Base-by-base conservation (phyloP, 805 yeast genomes). In the Saccharomycopsis malanga region DNA sequence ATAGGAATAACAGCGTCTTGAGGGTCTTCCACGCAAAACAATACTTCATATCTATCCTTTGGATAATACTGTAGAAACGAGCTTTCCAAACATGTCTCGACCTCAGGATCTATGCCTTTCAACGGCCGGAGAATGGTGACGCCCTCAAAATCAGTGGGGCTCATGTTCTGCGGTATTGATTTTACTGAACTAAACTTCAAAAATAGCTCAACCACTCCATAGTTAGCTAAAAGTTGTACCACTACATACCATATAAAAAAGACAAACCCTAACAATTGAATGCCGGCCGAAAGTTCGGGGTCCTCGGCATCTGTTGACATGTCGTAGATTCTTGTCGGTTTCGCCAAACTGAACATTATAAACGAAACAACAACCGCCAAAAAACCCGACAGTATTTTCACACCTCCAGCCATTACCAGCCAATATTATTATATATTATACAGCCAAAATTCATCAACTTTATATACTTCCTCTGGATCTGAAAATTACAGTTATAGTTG, bases 81-180 rank as follows among this genome's bases (percentile, higher is more conserved):
- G 24, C 84, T 74, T 48, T 76, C 77, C 34, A 88, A 64, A 58
- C 95, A 87, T 9, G 72, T 61, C 34, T 70, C 74, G 63, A 87
- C 70, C 54, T 82, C 89, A 1, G 88, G 76, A 61, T 87, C 96
- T 15, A 86, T 65, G 15, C 96, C 96, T 58, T 86, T 86, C 49
- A 87, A 69, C 0, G 96, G 96, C 25, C 96, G 66, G 30, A 87
- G 59, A 22, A 88, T 84, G 1, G 93, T 76, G 17, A 87, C 95
- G 5, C 85, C 81, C 49, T 76, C 79, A 1, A 76, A 68, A 4
- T 70, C 67, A 0, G 70, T 70, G 2, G 53, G 54, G 2, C 54
- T 55, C 4, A 61, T 56, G 10, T 12, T 22, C 9, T 4, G 38
- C n/a, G 62, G 63, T n/a, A 48, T 14, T 20, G 15, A 20, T 17